Evolutionary conservation across 2,329 filamentous ascomycete genomes (phyloP), one percentile per base, ranked within the genome.

Genomic region (Venturia effusa): DNA sequence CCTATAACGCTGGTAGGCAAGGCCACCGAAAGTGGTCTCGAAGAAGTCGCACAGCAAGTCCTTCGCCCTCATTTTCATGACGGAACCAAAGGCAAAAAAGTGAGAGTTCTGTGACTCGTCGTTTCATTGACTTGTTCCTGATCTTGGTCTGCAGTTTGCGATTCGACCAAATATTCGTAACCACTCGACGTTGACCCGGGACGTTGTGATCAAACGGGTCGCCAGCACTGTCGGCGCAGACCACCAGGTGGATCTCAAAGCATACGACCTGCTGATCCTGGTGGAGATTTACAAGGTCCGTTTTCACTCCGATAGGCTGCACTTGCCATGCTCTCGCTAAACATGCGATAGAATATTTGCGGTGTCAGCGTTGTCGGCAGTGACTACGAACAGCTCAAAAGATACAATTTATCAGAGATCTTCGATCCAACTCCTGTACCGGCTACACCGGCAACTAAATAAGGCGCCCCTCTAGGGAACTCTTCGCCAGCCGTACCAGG

Each of bases 241-340:
- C 45, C 90, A 94, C 75, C 88, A 86, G 70, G 90, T 94, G 65
- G 85, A 92, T 69, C 81, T 95, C n/a, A 83, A 81, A 59, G 82
- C 81, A n/a, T 89, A 89, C 40, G 89, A 93, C 75, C 84, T 90
- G 71, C 84, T 92, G 39, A 87, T 94, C 68, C 76, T 93, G 66
- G 84, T 94, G 64, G 89, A 94, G 70, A 82, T 94, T 64, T 93
- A 88, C 74, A 86, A 91, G 83, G 89, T 90, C 81, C 68, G 61
- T 66, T 30, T 5, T n/a, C 30, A 57, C 15, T 51, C n/a, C 30
- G 40, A 40, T 59, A 39, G 30, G 43, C 34, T 63, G 45, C 15
- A 15, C 22, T 55, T n/a, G 51, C 51, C 51, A 19, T 34, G 51
- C 30, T 57, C 51, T 57, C 51, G 51, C 51, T 57, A 57, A 57